These are phyloP conservation scores for Stephanodiscus minutulus DNA, from an alignment of 108 stramenopile species.

Conservation along the genomic window DNA sequence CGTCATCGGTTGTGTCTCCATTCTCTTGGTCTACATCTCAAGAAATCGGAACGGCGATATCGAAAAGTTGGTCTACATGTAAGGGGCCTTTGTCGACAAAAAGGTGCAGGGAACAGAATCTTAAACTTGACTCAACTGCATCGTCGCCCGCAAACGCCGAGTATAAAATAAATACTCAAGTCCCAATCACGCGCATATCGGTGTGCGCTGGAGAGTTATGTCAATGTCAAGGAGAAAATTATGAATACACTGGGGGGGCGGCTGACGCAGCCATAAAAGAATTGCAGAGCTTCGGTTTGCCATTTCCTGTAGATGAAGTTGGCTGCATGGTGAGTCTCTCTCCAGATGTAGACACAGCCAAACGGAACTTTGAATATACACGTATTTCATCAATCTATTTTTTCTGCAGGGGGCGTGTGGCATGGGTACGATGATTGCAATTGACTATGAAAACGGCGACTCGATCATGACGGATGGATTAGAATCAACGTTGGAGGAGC, in stretches of 20 bases:
- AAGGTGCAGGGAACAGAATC: no score
- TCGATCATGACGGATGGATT: constrained; percentile 51
- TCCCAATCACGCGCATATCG: constrained; percentile 39
- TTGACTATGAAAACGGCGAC: constrained; percentile 60
- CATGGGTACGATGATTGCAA: constrained; percentile 65
- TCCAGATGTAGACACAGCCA: neutral
- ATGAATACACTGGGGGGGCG: constrained; percentile 41
- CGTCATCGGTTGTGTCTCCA: neutral
- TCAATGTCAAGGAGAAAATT: constrained; percentile 58
- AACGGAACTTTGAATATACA: neutral
- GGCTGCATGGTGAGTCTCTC: constrained; percentile 34
- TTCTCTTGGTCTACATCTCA: constrained; percentile 4
- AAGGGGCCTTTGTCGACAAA: neutral
- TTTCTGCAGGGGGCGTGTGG: constrained; percentile 51
- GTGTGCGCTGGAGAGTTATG: constrained; percentile 61
- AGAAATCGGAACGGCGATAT: neutral
- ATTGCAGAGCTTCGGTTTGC: constrained; percentile 34
- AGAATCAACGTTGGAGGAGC: constrained; percentile 35
- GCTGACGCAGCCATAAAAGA: constrained; percentile 38
- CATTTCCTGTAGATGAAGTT: constrained; percentile 57
- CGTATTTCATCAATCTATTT: neutral
- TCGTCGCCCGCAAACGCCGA: constrained; percentile 9
- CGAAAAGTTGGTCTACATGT: neutral
- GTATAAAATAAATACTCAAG: constrained; percentile 18
- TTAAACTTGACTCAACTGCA: neutral